Conservation (phyloP, 2,329 filamentous ascomycete species). For the Phaeosphaeria sp. region DNA sequence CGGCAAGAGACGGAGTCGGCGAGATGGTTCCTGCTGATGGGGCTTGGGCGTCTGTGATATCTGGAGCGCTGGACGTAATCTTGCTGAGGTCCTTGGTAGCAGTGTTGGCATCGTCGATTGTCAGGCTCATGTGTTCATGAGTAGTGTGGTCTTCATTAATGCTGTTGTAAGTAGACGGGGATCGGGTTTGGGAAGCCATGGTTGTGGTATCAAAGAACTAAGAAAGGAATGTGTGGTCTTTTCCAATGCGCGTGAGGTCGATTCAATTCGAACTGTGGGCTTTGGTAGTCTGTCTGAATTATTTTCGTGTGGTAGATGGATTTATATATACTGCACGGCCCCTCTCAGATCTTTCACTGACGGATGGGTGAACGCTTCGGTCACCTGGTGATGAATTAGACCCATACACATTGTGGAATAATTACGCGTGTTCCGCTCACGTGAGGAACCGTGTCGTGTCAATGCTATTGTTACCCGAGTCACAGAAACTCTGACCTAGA, state of each 20-base stretch:
- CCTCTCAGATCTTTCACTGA: background rate
- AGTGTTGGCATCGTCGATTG: background rate
- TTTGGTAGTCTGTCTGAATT: background rate
- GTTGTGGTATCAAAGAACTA: background rate
- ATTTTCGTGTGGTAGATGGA: background rate
- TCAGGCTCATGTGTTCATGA: too few species aligned
- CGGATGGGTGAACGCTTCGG: background rate
- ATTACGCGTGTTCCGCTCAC: too few species aligned
- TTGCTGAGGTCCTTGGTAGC: too few species aligned
- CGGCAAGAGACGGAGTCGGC: background rate
- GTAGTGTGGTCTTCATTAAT: too few species aligned
- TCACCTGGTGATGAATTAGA: background rate
- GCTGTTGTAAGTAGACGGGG: too few species aligned
- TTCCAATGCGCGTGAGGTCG: background rate
- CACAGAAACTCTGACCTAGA: too few species aligned
- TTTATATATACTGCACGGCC: background rate
- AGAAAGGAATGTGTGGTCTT: background rate
- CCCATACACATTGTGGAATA: too few species aligned
- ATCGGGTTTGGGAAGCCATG: background rate
- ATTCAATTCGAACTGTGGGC: background rate
- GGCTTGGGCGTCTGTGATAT: background rate
- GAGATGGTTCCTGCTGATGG: too few species aligned
- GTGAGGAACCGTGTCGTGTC: too few species aligned
- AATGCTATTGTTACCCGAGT: too few species aligned
- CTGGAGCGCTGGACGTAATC: background rate